Percentiles rank a stretch among this genome's conserved stretches.
Conservation (phyloP, 768 basidiomycete genomes). For the Mycena leptocephala region DNA sequence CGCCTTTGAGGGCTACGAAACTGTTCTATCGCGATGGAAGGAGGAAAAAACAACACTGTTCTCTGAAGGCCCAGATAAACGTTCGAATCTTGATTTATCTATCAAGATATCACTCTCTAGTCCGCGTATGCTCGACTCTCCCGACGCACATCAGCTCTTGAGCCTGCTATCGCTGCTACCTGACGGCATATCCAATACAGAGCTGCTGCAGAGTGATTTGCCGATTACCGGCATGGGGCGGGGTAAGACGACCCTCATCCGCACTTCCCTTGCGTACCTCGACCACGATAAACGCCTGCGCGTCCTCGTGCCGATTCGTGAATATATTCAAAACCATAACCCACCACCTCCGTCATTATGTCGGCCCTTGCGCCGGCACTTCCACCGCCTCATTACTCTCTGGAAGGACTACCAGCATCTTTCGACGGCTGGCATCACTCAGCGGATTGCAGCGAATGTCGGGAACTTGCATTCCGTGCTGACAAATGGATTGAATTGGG, state of each 20-base stretch:
- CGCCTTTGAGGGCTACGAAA: conserved; percentile 20
- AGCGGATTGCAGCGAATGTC: conserved; percentile 11
- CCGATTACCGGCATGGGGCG: background rate
- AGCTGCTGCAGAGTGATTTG: conserved; percentile 9
- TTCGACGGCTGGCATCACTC: background rate
- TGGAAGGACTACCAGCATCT: conserved; percentile 33
- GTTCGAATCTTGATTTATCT: conserved; percentile 26
- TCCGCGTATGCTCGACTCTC: conserved; percentile 17
- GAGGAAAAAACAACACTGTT: conserved; percentile 18
- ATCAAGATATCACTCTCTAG: conserved; percentile 21
- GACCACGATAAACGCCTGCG: conserved; percentile 10
- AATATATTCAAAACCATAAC: conserved; percentile 8
- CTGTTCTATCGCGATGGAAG: conserved; percentile 16
- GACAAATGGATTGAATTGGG: conserved; percentile 3
- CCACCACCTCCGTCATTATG: conserved; percentile 9
- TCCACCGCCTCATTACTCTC: conserved; percentile 14
- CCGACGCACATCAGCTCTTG: conserved; percentile 9
- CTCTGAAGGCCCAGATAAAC: conserved; percentile 26
- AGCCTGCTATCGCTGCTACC: conserved; percentile 24
- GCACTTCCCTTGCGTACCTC: conserved; percentile 14
- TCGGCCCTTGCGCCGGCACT: conserved; percentile 19
- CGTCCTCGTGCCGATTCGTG: conserved; percentile 18
- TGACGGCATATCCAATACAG: conserved; percentile 21
- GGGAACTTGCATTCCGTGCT: conserved; percentile 24
- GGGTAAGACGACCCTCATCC: conserved; percentile 14